Evolutionary conservation across 768 basidiomycete species (phyloP), one percentile per base, ranked within the genome.

Genomic region (Macrolepiota dolichaula): DNA sequence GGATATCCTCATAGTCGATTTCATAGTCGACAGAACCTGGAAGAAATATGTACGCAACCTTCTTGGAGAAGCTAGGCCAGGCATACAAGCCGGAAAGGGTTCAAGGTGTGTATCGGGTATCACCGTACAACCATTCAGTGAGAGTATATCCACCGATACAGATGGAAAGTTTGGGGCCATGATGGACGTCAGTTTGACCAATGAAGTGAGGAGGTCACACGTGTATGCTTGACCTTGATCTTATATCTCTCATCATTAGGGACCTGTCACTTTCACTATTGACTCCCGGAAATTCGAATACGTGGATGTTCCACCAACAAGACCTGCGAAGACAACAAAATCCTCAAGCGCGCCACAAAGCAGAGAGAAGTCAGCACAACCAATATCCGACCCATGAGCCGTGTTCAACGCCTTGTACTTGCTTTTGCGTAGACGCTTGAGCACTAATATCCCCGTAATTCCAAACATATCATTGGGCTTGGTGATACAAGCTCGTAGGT

Each of bases 101-200:
- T 65, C 81, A 92, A 81, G 94, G 94, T 91, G 51, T 36, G 77
- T 65, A 22, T 49, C 46, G 9, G 24, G 10, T 7, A 22, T 19
- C 24, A 5, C 4, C 5, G 24, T 5, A 22, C 10, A 49, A 22
- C 3, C 25, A 9, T n/a, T 44, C 7, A 49, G 25, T 12, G 15
- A 24, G 4, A 27, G 25, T 40, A 65, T 57, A 54, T 3, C 32
- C 50, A 7, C 54, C 53, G 40, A 37, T 36, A 24, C 60, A 96
- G 95, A 98, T 72, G 95, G 95, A n/a, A 81, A 78, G 65, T 97
- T 98, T 70, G 94, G 94, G 35, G 95, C 94, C 4, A 96, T 96
- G 95, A 98, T 98, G 95, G 83, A 87, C 60, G 92, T 98, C 55
- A 84, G 79, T 63, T 73, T 96, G 59, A 88, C 83, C 22, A 98